Percentiles rank a stretch among this genome's conserved stretches.
phyloP scores from a whole-genome alignment of 352 stramenopile genomes.

The Peronospora destructor region DNA sequence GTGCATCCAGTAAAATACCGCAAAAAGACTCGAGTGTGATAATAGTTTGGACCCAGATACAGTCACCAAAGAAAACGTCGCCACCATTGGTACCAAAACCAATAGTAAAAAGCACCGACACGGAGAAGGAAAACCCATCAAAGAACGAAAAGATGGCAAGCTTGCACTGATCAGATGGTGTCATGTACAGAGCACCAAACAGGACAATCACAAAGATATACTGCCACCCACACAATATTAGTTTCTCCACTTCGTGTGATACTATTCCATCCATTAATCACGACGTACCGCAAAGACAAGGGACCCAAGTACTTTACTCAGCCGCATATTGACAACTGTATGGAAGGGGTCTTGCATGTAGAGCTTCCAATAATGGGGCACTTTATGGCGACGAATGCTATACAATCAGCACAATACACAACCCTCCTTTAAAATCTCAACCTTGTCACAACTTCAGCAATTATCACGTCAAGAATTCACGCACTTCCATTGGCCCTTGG shows the following conservation, averaged over 20 bases:
- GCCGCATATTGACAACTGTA: slow-evolving; percentile 70
- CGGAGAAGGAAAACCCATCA: slow-evolving; percentile 77
- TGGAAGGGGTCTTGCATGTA: slow-evolving; percentile 84
- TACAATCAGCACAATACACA: slow-evolving; percentile 6
- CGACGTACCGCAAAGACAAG: slow-evolving; percentile 26
- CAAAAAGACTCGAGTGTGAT: slow-evolving; percentile 89
- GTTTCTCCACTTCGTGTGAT: neutral
- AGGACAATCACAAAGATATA: slow-evolving; percentile 61
- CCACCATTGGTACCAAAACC: slow-evolving; percentile 72
- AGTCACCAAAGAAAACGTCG: slow-evolving; percentile 88
- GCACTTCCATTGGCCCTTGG: slow-evolving; percentile 75
- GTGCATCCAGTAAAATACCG: slow-evolving; percentile 87
- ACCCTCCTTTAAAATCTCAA: slow-evolving; percentile 4
- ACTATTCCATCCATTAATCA: slow-evolving; percentile 5
- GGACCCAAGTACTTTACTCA: slow-evolving; percentile 66
- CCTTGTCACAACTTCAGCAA: neutral
- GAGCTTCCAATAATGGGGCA: slow-evolving; percentile 75
- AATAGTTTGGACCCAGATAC: slow-evolving; percentile 87
- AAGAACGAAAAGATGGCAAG: slow-evolving; percentile 57
- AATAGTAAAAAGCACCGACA: slow-evolving; percentile 75
- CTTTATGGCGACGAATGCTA: slow-evolving; percentile 75
- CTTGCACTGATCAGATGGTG: slow-evolving; percentile 58
- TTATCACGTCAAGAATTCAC: slow-evolving; percentile 1
- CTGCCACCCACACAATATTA: slow-evolving; percentile 21
- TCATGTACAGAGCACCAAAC: slow-evolving; percentile 74